Evolutionary conservation across 768 basidiomycete species (phyloP).

Genomic region (Pleurotus salmoneostramineus): DNA sequence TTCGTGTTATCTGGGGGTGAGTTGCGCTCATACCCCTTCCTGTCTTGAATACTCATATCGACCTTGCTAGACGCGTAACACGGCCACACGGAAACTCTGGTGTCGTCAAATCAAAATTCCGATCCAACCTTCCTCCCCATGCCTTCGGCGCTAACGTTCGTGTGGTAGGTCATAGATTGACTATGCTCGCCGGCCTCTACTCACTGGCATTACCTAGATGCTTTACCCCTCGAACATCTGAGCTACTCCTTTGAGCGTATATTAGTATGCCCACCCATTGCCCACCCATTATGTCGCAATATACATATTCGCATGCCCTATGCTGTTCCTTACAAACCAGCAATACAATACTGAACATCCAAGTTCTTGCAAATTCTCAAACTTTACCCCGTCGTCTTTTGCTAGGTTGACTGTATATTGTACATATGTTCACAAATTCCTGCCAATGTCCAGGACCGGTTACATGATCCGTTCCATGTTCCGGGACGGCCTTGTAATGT

Average conservation of each 20-base stretch:
- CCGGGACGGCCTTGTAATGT: background rate
- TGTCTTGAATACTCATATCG: background rate
- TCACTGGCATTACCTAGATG: constrained; percentile 52
- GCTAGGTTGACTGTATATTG: too few species aligned
- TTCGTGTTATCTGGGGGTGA: constrained; percentile 98
- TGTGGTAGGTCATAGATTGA: constrained; percentile 57
- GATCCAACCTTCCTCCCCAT: constrained; percentile 90
- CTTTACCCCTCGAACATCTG: constrained; percentile 86
- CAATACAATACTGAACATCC: constrained; percentile 3
- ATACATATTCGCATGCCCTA: constrained; percentile 7
- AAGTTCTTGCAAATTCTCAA: background rate
- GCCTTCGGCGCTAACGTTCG: constrained; percentile 92
- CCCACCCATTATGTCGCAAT: constrained; percentile 3
- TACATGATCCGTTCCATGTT: constrained; percentile 1
- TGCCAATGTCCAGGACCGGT: background rate
- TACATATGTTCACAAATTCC: too few species aligned
- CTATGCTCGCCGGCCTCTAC: background rate
- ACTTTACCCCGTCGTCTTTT: too few species aligned
- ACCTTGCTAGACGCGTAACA: constrained; percentile 70
- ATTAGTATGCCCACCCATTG: background rate
- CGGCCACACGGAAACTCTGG: constrained; percentile 93
- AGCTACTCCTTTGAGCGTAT: constrained; percentile 19
- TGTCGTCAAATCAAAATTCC: constrained; percentile 97
- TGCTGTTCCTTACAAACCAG: background rate
- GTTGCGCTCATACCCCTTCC: constrained; percentile 20